These are phyloP conservation scores for Aspergillus nanangensis DNA, from an alignment of 495 filamentous ascomycete genomes.

Conservation along the genomic window DNA sequence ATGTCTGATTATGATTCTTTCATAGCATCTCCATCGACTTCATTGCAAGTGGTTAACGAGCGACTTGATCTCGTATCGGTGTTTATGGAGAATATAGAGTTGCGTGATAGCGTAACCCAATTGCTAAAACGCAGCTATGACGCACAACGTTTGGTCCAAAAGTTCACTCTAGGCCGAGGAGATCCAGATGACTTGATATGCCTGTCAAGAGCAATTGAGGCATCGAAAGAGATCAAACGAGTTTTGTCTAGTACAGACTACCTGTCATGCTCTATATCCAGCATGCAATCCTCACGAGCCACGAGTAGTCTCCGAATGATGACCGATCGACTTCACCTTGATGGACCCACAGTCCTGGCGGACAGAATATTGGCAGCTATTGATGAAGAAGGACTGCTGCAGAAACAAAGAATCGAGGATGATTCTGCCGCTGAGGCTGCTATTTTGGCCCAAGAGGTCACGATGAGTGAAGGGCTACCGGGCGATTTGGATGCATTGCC, in stretches of 20 bases:
- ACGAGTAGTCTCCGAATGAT: conserved; percentile 45
- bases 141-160: conserved; percentile 84
- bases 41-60: conserved; percentile 68
- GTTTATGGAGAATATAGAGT: conserved; percentile 56
- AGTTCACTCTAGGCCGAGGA: conserved; percentile 86
- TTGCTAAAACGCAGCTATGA: conserved; percentile 78
- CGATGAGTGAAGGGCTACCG: conserved; percentile 52
- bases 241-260: conserved; percentile 25
- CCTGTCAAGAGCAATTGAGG: conserved; percentile 74
- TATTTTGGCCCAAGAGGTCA: conserved; percentile 62
- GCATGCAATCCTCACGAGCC: conserved; percentile 3
- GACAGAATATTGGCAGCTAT: conserved; percentile 69
- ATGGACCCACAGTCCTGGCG: conserved; percentile 65
- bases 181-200: conserved; percentile 88
- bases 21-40: conserved; percentile 76
- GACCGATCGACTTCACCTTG: conserved; percentile 59
- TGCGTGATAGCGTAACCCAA: conserved; percentile 61
- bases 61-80: conserved; percentile 77
- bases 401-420: conserved; percentile 73
- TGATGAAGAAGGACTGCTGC: conserved; percentile 85
- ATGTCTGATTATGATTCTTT: not conserved
- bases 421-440: conserved; percentile 63
- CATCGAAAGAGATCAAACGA: conserved; percentile 64
- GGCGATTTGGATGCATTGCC: conserved; percentile 42
- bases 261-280: not conserved